These are phyloP conservation scores for Pseudogymnoascus sp. DNA, from an alignment of 2,329 filamentous ascomycete species.

Conservation along the genomic window DNA sequence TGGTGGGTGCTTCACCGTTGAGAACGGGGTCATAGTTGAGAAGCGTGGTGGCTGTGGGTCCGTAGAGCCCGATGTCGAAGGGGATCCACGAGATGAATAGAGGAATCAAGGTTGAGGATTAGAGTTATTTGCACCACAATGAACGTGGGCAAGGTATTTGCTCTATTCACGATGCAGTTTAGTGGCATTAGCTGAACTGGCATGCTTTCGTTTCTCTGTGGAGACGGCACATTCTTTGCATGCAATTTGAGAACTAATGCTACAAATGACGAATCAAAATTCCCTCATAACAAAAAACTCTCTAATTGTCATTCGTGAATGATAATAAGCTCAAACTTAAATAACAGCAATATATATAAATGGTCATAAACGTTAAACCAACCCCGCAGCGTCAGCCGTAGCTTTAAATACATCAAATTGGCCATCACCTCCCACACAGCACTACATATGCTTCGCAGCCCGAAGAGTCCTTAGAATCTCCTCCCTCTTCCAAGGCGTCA, in stretches of 20 bases:
- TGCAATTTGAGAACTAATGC: background rate
- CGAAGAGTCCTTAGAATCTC: background rate
- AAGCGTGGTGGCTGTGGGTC: background rate
- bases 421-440: background rate
- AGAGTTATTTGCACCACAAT: constrained; percentile 64
- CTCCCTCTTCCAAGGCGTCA: constrained; percentile 1
- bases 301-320: background rate
- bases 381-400: background rate
- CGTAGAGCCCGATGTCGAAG: background rate
- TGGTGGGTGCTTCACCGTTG: background rate
- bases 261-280: background rate
- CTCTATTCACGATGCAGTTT: no score
- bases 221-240: background rate
- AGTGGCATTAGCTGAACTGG: background rate
- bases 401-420: background rate
- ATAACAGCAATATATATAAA: background rate
- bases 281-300: background rate
- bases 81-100: constrained; percentile 51
- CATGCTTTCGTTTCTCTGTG: background rate
- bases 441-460: background rate
- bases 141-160: constrained; percentile 56
- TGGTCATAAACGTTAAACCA: background rate
- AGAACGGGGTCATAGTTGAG: background rate
- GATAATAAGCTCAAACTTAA: background rate
- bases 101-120: constrained; percentile 60